Percentiles rank a stretch among this genome's conserved stretches.
phyloP scores from a whole-genome alignment of 306 rosid species.

The Datisca glomerata region DNA sequence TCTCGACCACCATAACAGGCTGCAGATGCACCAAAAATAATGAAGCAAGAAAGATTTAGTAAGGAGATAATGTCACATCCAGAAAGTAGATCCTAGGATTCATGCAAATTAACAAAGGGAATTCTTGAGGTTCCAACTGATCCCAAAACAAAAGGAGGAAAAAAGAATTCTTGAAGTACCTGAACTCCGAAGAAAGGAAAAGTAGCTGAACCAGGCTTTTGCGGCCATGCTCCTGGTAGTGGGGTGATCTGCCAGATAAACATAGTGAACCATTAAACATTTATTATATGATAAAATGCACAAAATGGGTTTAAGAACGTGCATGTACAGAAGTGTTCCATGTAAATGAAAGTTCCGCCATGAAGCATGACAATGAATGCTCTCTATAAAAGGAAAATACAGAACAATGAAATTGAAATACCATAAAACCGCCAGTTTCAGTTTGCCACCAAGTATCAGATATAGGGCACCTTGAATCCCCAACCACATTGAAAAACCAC shows the following conservation, averaged over 20 bases:
- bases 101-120: conserved; percentile 2
- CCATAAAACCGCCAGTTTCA: conserved; percentile 99
- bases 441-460: conserved; percentile 99
- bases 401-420: conserved; percentile 28
- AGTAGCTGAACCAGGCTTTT: conserved; percentile 98
- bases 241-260: conserved; percentile 74
- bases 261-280: conserved; percentile 5
- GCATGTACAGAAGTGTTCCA: not conserved
- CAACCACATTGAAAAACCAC: conserved; percentile 89
- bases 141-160: conserved; percentile 7
- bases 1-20: conserved; percentile 93
- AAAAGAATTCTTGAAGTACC: conserved; percentile 29
- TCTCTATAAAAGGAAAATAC: not conserved
- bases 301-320: no score
- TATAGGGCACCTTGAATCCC: conserved; percentile 92
- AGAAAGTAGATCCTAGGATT: no score
- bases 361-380: not conserved
- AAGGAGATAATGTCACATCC: no score
- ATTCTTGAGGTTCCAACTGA: not conserved
- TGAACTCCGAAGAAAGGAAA: conserved; percentile 97
- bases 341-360: not conserved
- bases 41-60: conserved; percentile 7
- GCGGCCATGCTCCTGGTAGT: conserved; percentile 97
- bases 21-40: conserved; percentile 20
- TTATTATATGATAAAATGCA: not conserved